Evolutionary conservation across 352 stramenopile genomes (phyloP), one percentile per base, ranked within the genome.

Genomic region (Phytopythium aichiense): DNA sequence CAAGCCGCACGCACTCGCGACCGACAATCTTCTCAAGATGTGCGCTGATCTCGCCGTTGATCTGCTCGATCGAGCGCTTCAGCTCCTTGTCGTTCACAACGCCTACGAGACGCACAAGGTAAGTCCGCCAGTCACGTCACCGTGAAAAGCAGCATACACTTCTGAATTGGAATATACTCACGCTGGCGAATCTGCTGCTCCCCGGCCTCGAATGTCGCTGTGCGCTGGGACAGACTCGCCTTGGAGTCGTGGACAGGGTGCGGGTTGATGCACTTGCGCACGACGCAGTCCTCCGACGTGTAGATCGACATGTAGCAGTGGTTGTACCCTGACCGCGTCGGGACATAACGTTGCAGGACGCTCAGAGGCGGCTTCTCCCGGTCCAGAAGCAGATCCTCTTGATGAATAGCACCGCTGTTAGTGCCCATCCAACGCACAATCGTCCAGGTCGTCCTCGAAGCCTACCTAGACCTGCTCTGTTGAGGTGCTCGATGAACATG

Each of bases 301-400:
- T 87, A 89, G 16, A 89, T 69, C 11, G 72, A 80, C 60, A 88
- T 73, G 35, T 90, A 66, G 58, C 71, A 67, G 62, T 90, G 82
- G 55, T 92, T 90, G 65, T 88, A 91, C 28, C 81, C 77, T 8
- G 84, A 89, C 23, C 84, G 76, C 1, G 79, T 88, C 11, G 77
- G 77, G 6, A 92, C 66, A 51, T 88, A 91, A 15, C 75, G 73
- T 63, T 92, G 81, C 31, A 92, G 67, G 7, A 92, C 71, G 38
- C 77, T 86, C 23, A 86, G 38, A 9, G 65, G 55, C 43, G 79
- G 79, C 18, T 84, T 88, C 20, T 88, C 79, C 11, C 79, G 77
- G 18, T 75, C 60, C 56, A 70, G 61, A 23, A 88, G 63, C 31
- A 91, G 61, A 30, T 74, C 45, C 16, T 67, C 67, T 73, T 53